These are phyloP conservation scores for Gamarada debralockiae DNA, from an alignment of 495 filamentous ascomycete genomes.

Conservation along the genomic window DNA sequence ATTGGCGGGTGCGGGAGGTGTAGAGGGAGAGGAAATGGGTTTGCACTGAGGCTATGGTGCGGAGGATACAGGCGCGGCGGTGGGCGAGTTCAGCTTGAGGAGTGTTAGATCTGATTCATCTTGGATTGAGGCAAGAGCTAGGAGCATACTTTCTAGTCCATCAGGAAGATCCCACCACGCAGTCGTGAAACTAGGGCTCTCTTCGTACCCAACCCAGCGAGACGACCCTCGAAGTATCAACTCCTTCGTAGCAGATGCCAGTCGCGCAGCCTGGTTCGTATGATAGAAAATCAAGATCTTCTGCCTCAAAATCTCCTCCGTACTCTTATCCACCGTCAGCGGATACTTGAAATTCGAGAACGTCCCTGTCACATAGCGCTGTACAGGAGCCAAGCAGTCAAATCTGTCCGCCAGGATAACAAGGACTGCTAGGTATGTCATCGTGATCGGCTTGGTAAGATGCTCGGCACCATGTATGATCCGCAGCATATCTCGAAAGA, in stretches of 20 bases:
- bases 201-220: conserved; percentile 49
- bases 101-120: conserved; percentile 11
- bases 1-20: conserved; percentile 56
- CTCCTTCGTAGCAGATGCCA: conserved; percentile 49
- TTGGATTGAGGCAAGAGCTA: neutral
- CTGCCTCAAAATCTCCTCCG: conserved; percentile 57
- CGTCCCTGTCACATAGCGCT: conserved; percentile 38
- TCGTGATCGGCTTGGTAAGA: conserved; percentile 25
- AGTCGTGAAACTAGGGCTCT: conserved; percentile 37
- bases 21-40: conserved; percentile 69
- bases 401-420: conserved; percentile 66
- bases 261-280: conserved; percentile 48
- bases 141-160: conserved; percentile 62
- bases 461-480: conserved; percentile 47
- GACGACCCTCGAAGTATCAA: conserved; percentile 64
- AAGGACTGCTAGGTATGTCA: conserved; percentile 56
- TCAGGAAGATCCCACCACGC: conserved; percentile 74
- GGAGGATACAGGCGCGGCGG: conserved; percentile 65
- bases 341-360: conserved; percentile 41
- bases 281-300: conserved; percentile 59
- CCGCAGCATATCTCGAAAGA: conserved; percentile 52
- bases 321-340: conserved; percentile 13
- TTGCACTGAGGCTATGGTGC: conserved; percentile 73
- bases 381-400: conserved; percentile 45
- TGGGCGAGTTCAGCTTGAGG: conserved; percentile 65